Base-by-base conservation (phyloP, 768 basidiomycete genomes). In the Polyporus arcularius region DNA sequence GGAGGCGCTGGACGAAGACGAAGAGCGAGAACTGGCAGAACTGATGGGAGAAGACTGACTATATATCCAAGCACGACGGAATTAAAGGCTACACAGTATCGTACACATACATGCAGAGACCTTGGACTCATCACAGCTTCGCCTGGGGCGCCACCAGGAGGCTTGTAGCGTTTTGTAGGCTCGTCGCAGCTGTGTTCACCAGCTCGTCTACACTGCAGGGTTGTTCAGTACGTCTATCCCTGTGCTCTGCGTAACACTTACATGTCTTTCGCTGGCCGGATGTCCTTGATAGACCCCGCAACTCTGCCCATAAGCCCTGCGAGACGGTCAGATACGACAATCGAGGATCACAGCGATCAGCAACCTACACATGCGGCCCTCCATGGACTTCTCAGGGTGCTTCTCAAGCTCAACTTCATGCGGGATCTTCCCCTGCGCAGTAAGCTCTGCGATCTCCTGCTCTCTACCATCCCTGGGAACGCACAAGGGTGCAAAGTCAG, bases 251-350 rank as follows among this genome's bases (percentile, higher is more conserved):
- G 43, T 21, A 51, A 40, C 5, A 75, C 86, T 72, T 66, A 90
- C 89, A 96, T 96, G 60, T 84, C 83, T 72, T 88, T 90, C 4
- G 94, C 94, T 1, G 92, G 87, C 70, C 91, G 89, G 70, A 96
- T 85, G 46, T 93, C 90, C 51, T 83, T 78, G 61, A 92, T 87
- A 26, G 86, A 81, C 26, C 84, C 90, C 28, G 89, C 90, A 2
- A 90, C 88, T 64, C 84, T 87, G 18, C 90, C 90, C 88, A 90
- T 91, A 21, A 91, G 71, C 87, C 87, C 88, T 90, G 52, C 28
- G 18, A 4, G 57, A 53, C 10, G 4, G 46, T 16, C 48, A 43
- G 16, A 16, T 50, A 40, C 42, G 41, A 55, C 16, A 10, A 21
- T 8, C 12, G 3, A n/a, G 21, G 21, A n/a, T 0, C 14, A 14